Base-by-base conservation (phyloP, 2,329 filamentous ascomycete genomes). In the Talaromyces sp. region DNA sequence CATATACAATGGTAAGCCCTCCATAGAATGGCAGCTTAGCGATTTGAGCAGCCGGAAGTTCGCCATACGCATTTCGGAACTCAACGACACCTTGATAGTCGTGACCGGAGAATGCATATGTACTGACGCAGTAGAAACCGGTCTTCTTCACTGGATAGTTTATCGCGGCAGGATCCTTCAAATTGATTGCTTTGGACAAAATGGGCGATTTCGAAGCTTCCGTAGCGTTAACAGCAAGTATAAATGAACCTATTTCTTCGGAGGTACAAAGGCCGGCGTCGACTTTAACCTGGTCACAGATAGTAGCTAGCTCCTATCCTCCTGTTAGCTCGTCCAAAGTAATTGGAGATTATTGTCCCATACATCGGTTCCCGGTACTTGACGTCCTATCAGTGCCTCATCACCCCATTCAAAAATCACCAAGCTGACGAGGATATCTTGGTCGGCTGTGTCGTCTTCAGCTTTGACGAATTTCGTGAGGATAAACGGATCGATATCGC, bases 21-120 rank as follows among this genome's bases (percentile, higher is more conserved):
- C 94, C 95, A 74, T 99, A 99, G 77, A 99, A 99, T 2, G 95
- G 94, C 66, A 99, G 84, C 78, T 99, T 99, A 22, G 96, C 91
- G 70, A 99, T 97, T 77, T 99, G 94, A 1, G 93, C 93, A 7
- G 93, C 95, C 5, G 93, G 91, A 64, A 99, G 88, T 82, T 99
- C 94, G 75, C 95, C 95, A 75, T 96, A 99, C 2, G 95, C 91
- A 78, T 99, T 98, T 68, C 93, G 89, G 78, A 98, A 99, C 73
- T 95, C 93, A 51, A 95, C 89, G 15, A 95, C 86, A 7, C 90
- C 93, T 56, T 84, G 86, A 75, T 96, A 99, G 53, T 91, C 84
- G 65, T 84, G 78, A 7, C 85, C 82, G 0, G 84, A 87, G 75
- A 88, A 94, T 25, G 85, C 85, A 69, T 88, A 89, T 1, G 92